These are phyloP conservation scores for Paramyrothecium sp. DNA, from an alignment of 2,329 filamentous ascomycete genomes.

Conservation along the genomic window DNA sequence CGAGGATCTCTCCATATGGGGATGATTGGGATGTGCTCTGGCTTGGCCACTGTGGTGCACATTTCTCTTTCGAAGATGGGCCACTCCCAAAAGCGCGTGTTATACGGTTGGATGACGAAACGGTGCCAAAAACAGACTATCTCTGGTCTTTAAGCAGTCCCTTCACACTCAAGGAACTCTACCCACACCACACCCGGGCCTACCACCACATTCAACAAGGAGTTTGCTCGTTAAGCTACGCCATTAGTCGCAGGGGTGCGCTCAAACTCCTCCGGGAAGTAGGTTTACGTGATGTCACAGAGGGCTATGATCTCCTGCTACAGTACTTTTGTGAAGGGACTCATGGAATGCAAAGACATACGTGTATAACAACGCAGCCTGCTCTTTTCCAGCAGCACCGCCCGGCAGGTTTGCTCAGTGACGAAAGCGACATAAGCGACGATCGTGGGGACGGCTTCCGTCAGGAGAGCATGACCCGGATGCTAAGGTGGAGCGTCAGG, in stretches of 20 bases:
- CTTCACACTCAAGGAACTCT: slow-evolving; percentile 28
- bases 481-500: slow-evolving; percentile 37
- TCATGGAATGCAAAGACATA: slow-evolving; percentile 28
- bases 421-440: slow-evolving; percentile 34
- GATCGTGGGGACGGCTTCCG: slow-evolving; percentile 16
- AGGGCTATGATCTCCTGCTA: slow-evolving; percentile 42
- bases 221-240: slow-evolving; percentile 43
- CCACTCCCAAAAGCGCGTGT: slow-evolving; percentile 26
- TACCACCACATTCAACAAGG: slow-evolving; percentile 38
- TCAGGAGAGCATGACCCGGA: slow-evolving; percentile 26
- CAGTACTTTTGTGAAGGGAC: slow-evolving; percentile 43
- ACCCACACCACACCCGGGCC: slow-evolving; percentile 40
- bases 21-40: slow-evolving; percentile 51
- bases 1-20: slow-evolving; percentile 40
- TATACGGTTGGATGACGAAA: slow-evolving; percentile 27
- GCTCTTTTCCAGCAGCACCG: slow-evolving; percentile 45
- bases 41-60: slow-evolving; percentile 46
- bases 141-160: slow-evolving; percentile 32
- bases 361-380: slow-evolving; percentile 39
- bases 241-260: slow-evolving; percentile 40
- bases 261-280: slow-evolving; percentile 40
- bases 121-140: slow-evolving; percentile 29
- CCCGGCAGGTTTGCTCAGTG: slow-evolving; percentile 29
- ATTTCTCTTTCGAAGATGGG: slow-evolving; percentile 19
- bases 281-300: slow-evolving; percentile 36